phyloP scores from a whole-genome alignment of 228 moss, liverwort and hornwort species.

The Sphagnum magellanicum region DNA sequence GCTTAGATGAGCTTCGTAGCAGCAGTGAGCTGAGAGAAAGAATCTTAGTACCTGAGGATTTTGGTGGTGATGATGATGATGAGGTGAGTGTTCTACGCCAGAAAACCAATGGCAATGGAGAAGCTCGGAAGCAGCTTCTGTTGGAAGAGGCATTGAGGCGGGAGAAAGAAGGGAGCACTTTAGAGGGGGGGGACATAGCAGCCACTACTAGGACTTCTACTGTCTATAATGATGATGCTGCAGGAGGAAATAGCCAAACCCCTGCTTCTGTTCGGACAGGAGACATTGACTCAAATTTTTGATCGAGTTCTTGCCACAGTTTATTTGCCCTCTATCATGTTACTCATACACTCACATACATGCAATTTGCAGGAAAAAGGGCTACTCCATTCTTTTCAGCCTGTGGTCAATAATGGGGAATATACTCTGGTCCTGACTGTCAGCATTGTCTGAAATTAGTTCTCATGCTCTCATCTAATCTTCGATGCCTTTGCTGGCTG shows the following conservation, averaged over 20 bases:
- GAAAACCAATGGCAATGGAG: conserved; percentile 43
- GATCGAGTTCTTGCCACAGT: neutral
- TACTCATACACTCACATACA: neutral
- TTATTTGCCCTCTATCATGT: too few relatives aligned
- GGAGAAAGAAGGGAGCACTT: conserved; percentile 23
- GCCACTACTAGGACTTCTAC: conserved; percentile 1
- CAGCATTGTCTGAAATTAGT: neutral
- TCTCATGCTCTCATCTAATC: too few relatives aligned
- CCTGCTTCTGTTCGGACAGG: neutral
- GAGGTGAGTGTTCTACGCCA: conserved; percentile 27
- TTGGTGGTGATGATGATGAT: conserved; percentile 35
- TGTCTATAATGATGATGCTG: neutral
- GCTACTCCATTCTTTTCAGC: neutral
- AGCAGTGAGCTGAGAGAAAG: conserved; percentile 41
- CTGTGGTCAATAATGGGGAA: neutral
- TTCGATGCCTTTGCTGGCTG: too few relatives aligned
- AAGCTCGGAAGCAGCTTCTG: conserved; percentile 16
- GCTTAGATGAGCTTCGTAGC: conserved; percentile 37
- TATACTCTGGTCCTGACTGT: neutral
- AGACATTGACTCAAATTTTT: neutral
- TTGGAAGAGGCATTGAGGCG: conserved; percentile 12
- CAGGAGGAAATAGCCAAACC: neutral
- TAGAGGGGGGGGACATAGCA: conserved; percentile 30
- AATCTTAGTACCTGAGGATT: conserved; percentile 33
- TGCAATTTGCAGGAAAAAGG: neutral